Conservation (phyloP, 2,329 filamentous ascomycete genomes). For the Verticillium albo-atrum region DNA sequence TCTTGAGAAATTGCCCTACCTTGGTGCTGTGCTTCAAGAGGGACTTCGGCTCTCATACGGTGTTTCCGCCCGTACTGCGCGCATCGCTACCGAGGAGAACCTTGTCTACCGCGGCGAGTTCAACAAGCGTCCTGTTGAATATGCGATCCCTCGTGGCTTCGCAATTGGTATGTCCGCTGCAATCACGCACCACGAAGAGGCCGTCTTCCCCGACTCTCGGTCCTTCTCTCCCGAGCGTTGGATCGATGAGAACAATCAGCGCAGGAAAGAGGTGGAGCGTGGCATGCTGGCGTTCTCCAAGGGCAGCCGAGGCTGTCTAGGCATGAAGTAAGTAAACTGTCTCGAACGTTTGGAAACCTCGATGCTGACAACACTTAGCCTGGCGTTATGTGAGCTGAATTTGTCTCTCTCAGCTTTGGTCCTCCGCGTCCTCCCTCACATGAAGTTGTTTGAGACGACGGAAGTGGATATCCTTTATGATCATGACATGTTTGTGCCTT, state of each 20-base stretch:
- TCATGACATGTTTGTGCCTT: conserved; percentile 20
- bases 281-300: conserved; percentile 36
- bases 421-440: conserved; percentile 17
- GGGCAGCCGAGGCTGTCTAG: conserved; percentile 36
- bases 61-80: conserved; percentile 18
- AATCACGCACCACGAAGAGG: conserved; percentile 33
- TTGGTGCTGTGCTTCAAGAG: conserved; percentile 31
- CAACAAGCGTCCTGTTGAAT: conserved; percentile 16
- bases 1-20: conserved; percentile 30
- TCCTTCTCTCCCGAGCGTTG: conserved; percentile 35
- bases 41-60: conserved; percentile 28
- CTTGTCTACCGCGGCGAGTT: conserved; percentile 22
- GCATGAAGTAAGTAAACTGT: conserved; percentile 23
- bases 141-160: conserved; percentile 29
- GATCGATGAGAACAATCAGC: conserved; percentile 24
- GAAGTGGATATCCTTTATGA: conserved; percentile 22
- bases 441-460: conserved; percentile 22
- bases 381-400: conserved; percentile 19
- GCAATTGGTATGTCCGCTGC: conserved; percentile 32
- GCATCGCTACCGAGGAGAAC: conserved; percentile 23
- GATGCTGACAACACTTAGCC: conserved; percentile 10
- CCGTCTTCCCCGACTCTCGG: conserved; percentile 29
- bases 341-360: no score
- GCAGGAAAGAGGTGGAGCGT: conserved; percentile 25
- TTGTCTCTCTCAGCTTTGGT: conserved; percentile 14